Base-by-base conservation (phyloP, 768 basidiomycete species). In the Rhizopogon sp. region DNA sequence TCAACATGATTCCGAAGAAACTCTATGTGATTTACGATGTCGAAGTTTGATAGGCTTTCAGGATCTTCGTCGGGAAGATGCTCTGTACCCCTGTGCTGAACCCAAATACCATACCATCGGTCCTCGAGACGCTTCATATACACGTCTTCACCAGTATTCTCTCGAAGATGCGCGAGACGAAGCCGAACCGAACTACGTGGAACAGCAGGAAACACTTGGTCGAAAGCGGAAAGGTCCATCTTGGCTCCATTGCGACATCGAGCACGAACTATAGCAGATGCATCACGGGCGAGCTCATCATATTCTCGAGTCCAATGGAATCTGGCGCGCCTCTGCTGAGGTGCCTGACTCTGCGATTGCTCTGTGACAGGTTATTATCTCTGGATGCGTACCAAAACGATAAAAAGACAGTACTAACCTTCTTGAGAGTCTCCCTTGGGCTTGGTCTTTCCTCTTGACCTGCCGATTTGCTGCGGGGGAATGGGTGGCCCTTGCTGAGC, bases 251-350 rank as follows among this genome's bases (percentile, higher is more conserved):
- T 66, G 39, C 88, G 80, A 63, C 87, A 88, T 14, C 95, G 87
- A 37, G 87, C 87, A 61, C 82, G 81, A 55, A 98, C 82, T 59
- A 98, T 85, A 10, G 83, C 87, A 44, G 84, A 85, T 0, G 87
- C 87, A 64, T 98, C 96, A 52, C 88, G 82, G 25, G 88, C 86
- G 39, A 94, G 79, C 57, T 98, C 96, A 54, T 98, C 93, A 54
- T 86, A 92, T 49, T 95, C 90, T 40, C 79, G 70, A 53, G 81
- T 90, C 93, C 93, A 98, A 46, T 83, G 82, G 65, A 93, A 92
- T 53, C 86, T 78, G 46, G 84, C 80, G 16, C 89, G 79, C 51
- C 87, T 65, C 14, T 45, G 61, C n/a, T 49, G 63, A 22, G 47
- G 63, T 61, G 35, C 53, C 58, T 56, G 50, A 3, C 46, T 33